Base-by-base conservation (phyloP, 495 filamentous ascomycete species). In the Penicillium dipodomyicola region DNA sequence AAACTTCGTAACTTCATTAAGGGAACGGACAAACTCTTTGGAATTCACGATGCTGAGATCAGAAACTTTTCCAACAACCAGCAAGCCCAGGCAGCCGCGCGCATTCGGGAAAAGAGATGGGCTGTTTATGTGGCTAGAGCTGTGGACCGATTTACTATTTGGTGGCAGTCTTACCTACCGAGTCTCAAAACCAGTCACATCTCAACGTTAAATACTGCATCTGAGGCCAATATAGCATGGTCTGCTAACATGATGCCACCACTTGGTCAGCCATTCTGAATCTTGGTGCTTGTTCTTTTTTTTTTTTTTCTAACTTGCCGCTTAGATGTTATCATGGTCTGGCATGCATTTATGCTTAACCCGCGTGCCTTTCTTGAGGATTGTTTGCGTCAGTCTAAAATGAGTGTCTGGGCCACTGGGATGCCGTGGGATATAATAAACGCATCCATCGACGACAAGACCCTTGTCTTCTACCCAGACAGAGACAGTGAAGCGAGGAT, bases 261-360 rank as follows among this genome's bases (percentile, higher is more conserved):
- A 39, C 53, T 74, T 49, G 69, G 71, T 74, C 20, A 62, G 70
- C 58, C 15, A 7, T 37, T 25, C 14, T 35, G 10, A 29, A 8
- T 10, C 9, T 19, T n/a, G 11, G 30, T 55, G 27, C 19, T 19
- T 25, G 12, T 44, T 54, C 27, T 46, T 10, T 4, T 61, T 40
- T 10, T 4, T 61, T 40, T 59, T 53, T 20, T 29, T 45, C 22
- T 25, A 14, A 40, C 14, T 47, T 25, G 2, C 19, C 20, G 20
- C 12, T 19, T 63, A 85, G 91, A 96, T 67, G 84, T 96, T 3
- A 71, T 96, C 43, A 91, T 96, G 89, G 89, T 95, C 1, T 94
- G 88, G 90, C 91, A 96, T 70, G 76, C 88, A 1, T 89, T 90
- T 61, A 86, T 92, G 84, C 81, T 96, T 4, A 95, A 93, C 59